phyloP scores from a whole-genome alignment of 345 rosid genomes.

The Capsella bursapastoris region DNA sequence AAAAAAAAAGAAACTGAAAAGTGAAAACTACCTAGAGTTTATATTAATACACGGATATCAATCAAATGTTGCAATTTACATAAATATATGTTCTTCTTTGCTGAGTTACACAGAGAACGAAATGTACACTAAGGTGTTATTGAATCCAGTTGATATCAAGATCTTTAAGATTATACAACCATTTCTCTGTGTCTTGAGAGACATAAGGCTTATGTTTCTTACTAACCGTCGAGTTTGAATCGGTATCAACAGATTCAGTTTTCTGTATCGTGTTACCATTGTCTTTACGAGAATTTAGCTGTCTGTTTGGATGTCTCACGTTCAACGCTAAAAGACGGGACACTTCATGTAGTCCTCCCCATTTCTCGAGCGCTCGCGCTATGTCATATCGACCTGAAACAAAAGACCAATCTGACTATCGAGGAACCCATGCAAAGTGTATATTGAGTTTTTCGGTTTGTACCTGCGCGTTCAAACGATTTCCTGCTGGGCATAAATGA shows the following conservation, averaged over 20 bases:
- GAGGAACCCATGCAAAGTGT: neutral
- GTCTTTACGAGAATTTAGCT: slow-evolving; percentile 50
- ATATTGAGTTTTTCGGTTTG: slow-evolving; percentile 7
- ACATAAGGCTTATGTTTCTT: slow-evolving; percentile 50
- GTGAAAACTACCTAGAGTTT: neutral
- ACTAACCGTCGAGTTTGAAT: slow-evolving; percentile 34
- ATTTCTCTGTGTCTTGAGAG: slow-evolving; percentile 80
- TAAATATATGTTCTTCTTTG: neutral
- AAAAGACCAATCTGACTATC: neutral
- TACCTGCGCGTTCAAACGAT: slow-evolving; percentile 96
- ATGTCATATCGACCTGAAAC: slow-evolving; percentile 87
- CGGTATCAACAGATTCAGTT: slow-evolving; percentile 43
- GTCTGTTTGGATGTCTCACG: slow-evolving; percentile 75
- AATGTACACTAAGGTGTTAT: slow-evolving; percentile 27
- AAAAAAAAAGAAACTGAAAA: neutral
- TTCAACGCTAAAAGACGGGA: slow-evolving; percentile 79
- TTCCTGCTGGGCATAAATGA: slow-evolving; percentile 96
- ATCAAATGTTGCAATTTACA: slow-evolving; percentile 9
- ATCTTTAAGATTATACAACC: slow-evolving; percentile 68
- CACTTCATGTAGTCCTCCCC: slow-evolving; percentile 94
- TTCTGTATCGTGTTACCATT: slow-evolving; percentile 42
- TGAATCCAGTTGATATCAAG: slow-evolving; percentile 86
- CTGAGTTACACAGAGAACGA: neutral
- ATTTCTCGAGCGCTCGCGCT: slow-evolving; percentile 93
- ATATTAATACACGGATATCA: neutral